Evolutionary conservation across 192 early-diverging fungal species (phyloP), one percentile per base, ranked within the genome.

Genomic region (Coemansia sp.): DNA sequence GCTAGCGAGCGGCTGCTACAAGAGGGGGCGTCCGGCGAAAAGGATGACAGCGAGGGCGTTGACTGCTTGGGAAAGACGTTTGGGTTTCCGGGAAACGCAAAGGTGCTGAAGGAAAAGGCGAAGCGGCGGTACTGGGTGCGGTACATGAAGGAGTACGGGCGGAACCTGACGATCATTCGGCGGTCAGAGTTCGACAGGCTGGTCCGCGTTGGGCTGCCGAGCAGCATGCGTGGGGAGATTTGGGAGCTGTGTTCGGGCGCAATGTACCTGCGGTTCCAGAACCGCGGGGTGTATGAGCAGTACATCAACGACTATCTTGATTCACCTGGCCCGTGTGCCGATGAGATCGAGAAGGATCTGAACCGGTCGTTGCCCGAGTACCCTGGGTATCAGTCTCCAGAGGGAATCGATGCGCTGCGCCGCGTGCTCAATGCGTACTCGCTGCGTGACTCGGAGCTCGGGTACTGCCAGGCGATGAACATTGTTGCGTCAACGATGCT

Each of bases 401-500:
- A 98, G 75, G 98, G 98, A 1, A 98, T 99, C 56, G 87, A 94
- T 45, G 89, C 93, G 5, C 83, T 99, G 49, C 90, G 98, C n/a
- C 88, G 95, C 17, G 96, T 98, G 25, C 81, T 99, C 46, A 91
- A 90, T 61, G 91, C 92, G 3, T 94, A 94, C 69, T 85, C 92
- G 17, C 89, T 90, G 87, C 90, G 88, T 63, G 88, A 93, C 64
- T 86, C 92, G 0, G 94, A 97, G 74, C 88, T 99, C 19, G 98
- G 98, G n/a, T 99, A 99, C 80, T 99, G 98, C 78, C 98, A 99
- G 75, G 96, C 98, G 4, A 99, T 99, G 98, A 99, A 99, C 78
- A 96, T 99, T 85, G 91, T 99, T 1, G 94, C 95, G 49, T 94
- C 92, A 37, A 92, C 95, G 0, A 84, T 99, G 68, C 82, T 99